Evolutionary conservation across 1,284 basidiomycete species (phyloP), one percentile per base, ranked within the genome.

Genomic region (Pseudozyma hubeiensis): DNA sequence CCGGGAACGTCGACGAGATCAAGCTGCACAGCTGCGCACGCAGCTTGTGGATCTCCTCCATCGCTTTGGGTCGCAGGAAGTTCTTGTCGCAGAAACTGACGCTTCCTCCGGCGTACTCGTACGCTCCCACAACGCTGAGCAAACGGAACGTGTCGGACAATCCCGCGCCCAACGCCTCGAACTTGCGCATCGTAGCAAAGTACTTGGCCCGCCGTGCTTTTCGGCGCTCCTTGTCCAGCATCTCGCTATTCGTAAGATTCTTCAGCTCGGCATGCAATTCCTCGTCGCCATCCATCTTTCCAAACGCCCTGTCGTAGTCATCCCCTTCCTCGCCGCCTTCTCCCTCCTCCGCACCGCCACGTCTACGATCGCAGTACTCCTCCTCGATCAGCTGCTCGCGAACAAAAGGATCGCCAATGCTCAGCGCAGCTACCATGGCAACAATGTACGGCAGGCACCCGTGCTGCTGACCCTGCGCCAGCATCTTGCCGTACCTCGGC

Each of bases 11-110:
- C 3, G 77, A 66, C 4, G 64, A 49, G 34, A 84, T 77, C 29
- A 84, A 50, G 17, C 60, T 63, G 48, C 77, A 74, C 88, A 90
- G 78, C 89, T 92, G 97, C 0, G 90, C 88, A 41, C 95, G 90
- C n/a, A 99, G 88, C 85, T 99, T 98, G 85, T 96, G 95, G 44
- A 98, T 97, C 86, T 99, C 97, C 85, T 97, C 93, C 95, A 99
- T 99, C 0, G 94, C 93, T 88, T 98, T 98, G 1, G 88, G 88
- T 60, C 94, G 88, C n/a, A 98, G 90, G 80, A 97, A 99, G 85
- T 98, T 93, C 51, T 92, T 89, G 8, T 87, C 85, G 85, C 97
- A 99, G 85, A 99, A 99, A 24, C 88, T 84, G 7, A 57, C 41
- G 0, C 90, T 90, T 19, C 91, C 91, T 3, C 92, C 91, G 2